phyloP scores from a whole-genome alignment of 495 filamentous ascomycete genomes.

The Lophiotrema nucula region DNA sequence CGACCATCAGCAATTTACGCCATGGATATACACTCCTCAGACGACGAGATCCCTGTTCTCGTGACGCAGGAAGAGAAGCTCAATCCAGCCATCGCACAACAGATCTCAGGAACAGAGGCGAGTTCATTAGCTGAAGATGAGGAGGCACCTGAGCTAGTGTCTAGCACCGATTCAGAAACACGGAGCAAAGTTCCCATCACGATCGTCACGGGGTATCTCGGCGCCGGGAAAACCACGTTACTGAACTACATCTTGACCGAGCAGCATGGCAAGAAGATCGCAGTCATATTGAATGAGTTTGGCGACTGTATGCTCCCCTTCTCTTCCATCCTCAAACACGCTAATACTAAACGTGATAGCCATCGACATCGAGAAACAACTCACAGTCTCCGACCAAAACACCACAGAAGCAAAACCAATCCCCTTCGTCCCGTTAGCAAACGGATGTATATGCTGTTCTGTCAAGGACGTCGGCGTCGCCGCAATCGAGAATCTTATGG shows the following conservation, averaged over 20 bases:
- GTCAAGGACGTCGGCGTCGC: constrained; percentile 93
- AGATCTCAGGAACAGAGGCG: no score
- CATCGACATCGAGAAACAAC: constrained; percentile 87
- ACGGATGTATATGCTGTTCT: constrained; percentile 97
- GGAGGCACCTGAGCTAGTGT: constrained; percentile 1
- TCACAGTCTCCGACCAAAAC: constrained; percentile 70
- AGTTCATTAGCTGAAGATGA: not conserved
- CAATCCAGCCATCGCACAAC: not conserved
- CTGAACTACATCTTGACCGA: constrained; percentile 93
- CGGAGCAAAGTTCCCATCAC: constrained; percentile 82
- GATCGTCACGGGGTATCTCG: constrained; percentile 89
- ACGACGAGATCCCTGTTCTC: constrained; percentile 67
- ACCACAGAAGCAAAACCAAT: constrained; percentile 16
- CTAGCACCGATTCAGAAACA: not conserved
- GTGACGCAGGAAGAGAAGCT: constrained; percentile 40
- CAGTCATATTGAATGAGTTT: constrained; percentile 97
- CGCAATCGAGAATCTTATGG: constrained; percentile 95
- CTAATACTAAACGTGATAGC: constrained; percentile 53
- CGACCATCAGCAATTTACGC: no score
- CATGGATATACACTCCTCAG: no score
- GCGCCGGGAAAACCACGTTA: constrained; percentile 92
- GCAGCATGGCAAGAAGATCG: constrained; percentile 94
- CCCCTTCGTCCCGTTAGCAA: constrained; percentile 59
- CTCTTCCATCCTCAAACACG: no score
- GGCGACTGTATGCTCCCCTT: constrained; percentile 71